Conservation (phyloP, 805 yeast species). For the Saccharomyces eubayanus region DNA sequence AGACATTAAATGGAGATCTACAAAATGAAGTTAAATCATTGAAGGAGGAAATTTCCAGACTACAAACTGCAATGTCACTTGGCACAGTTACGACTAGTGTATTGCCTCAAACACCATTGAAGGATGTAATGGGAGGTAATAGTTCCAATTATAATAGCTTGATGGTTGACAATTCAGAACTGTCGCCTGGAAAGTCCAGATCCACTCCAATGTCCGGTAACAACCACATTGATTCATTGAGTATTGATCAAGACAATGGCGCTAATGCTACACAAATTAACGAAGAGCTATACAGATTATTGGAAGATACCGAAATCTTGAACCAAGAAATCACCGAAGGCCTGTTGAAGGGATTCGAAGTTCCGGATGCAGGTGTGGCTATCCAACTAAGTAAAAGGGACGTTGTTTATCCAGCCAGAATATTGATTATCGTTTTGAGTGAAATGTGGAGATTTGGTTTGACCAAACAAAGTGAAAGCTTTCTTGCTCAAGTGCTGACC, state of each 20-base stretch:
- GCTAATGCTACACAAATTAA: constrained; percentile 54
- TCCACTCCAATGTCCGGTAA: not conserved
- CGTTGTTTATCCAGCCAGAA: constrained; percentile 91
- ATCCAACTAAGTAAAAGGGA: constrained; percentile 79
- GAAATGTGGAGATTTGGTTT: constrained; percentile 98
- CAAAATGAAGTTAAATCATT: constrained; percentile 46
- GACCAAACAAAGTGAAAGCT: constrained; percentile 83
- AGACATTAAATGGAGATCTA: constrained; percentile 57
- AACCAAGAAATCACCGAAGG: constrained; percentile 84
- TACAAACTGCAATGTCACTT: constrained; percentile 31
- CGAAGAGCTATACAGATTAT: constrained; percentile 61
- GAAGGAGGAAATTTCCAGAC: constrained; percentile 41
- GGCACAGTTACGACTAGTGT: constrained; percentile 23
- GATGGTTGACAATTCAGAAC: not conserved
- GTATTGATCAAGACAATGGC: constrained; percentile 15
- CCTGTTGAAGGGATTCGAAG: constrained; percentile 69
- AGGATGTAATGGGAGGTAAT: constrained; percentile 28
- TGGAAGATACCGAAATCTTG: constrained; percentile 62
- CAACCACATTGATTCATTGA: constrained; percentile 10
- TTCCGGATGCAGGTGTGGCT: constrained; percentile 81
- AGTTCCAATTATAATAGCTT: constrained; percentile 5
- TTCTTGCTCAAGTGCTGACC: constrained; percentile 80
- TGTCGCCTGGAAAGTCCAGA: not conserved
- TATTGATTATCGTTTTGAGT: constrained; percentile 79
- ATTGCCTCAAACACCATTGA: constrained; percentile 30